A percentile compares a stretch with the other conserved stretches of the same genome.
Conservation (phyloP, 140 eudicot genomes). For the Bidens hawaiensis region DNA sequence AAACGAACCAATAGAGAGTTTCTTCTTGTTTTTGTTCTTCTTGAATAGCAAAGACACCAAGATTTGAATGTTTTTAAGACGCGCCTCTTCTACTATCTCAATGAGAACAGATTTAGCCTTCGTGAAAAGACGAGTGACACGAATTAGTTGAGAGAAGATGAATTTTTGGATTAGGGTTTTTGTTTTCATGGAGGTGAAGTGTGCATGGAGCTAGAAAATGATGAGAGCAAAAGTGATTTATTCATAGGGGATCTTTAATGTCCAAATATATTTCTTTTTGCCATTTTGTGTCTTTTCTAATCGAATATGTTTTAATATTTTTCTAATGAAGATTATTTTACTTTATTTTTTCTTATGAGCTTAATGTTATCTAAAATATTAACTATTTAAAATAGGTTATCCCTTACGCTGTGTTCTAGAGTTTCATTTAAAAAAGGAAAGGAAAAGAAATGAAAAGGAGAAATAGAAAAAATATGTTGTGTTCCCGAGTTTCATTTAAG, state of each 20-base stretch:
- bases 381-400: neutral
- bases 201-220: constrained; percentile 29
- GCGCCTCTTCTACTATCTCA: constrained; percentile 36
- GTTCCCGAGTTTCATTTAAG: too few relatives aligned
- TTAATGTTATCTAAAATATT: too few relatives aligned
- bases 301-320: neutral
- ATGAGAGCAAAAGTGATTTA: constrained; percentile 7
- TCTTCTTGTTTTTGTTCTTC: constrained; percentile 41
- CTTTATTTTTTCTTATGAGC: too few relatives aligned
- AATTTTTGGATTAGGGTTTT: constrained; percentile 51
- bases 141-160: constrained; percentile 46
- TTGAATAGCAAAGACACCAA: constrained; percentile 21
- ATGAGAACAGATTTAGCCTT: constrained; percentile 51
- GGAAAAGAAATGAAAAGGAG: too few relatives aligned
- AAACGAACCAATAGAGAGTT: constrained; percentile 56
- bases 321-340: too few relatives aligned
- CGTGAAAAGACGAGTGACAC: constrained; percentile 39
- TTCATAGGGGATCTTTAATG: constrained; percentile 15
- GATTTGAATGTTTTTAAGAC: constrained; percentile 30
- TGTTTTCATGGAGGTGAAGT: constrained; percentile 45
- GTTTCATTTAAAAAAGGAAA: too few relatives aligned
- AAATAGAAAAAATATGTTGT: too few relatives aligned
- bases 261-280: neutral
- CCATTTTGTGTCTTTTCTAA: neutral
- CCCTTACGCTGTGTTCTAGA: too few relatives aligned